Conservation (phyloP, 2,329 filamentous ascomycete species). For the Beauveria caledonica region DNA sequence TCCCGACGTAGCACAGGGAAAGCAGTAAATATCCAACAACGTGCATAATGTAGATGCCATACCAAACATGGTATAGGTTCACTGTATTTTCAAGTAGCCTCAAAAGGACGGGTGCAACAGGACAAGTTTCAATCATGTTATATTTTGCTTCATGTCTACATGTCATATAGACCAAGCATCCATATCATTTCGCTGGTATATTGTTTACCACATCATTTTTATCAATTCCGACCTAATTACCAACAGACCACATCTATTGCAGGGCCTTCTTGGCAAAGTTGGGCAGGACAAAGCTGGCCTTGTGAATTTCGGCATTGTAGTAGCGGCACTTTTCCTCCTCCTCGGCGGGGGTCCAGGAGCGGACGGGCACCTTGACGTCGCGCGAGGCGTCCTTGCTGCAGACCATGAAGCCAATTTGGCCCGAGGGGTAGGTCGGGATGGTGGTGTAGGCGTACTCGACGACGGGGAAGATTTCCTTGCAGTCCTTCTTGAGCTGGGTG, state of each 20-base stretch:
- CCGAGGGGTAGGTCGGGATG: constrained; percentile 97
- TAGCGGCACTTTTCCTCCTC: constrained; percentile 91
- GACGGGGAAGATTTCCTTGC: constrained; percentile 93
- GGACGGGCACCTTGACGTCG: constrained; percentile 78
- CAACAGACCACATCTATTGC: constrained; percentile 31
- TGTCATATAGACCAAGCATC: not conserved
- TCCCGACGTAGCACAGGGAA: constrained; percentile 66
- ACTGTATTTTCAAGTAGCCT: not conserved
- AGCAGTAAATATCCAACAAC: not conserved
- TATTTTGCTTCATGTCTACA: not conserved
- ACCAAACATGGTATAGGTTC: not conserved
- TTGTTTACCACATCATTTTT: not conserved
- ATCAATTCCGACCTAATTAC: not conserved
- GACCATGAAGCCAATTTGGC: constrained; percentile 99
- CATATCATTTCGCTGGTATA: not conserved
- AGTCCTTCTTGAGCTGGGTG: constrained; percentile 89
- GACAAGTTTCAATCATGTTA: not conserved
- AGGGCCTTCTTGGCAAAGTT: constrained; percentile 81
- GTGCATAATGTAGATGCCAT: not conserved
- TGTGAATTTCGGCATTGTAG: constrained; percentile 96
- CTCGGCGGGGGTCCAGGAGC: constrained; percentile 75
- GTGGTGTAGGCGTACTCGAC: constrained; percentile 99
- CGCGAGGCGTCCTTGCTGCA: constrained; percentile 88
- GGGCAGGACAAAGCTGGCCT: constrained; percentile 86
- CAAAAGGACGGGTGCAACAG: not conserved